Evolutionary conservation across 192 early-diverging fungal species (phyloP).

Genomic region (Oehlia diaphana): DNA sequence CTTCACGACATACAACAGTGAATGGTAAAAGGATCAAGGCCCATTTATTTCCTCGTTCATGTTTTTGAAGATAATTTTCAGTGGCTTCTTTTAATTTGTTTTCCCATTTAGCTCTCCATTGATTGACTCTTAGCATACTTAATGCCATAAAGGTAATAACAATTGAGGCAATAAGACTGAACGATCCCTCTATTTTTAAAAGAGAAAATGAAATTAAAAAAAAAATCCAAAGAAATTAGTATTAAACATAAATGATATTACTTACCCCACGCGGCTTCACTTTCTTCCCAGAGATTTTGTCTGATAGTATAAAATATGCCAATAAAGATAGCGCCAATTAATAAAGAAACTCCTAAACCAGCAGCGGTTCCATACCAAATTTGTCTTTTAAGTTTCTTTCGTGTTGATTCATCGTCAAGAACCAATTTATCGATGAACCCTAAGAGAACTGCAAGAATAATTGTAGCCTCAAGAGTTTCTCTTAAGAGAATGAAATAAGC

Average conservation of each 20-base stretch:
- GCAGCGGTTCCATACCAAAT: slow-evolving; percentile 73
- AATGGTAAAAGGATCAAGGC: slow-evolving; percentile 84
- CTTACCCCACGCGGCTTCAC: slow-evolving; percentile 16
- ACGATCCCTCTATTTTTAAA: slow-evolving; percentile 65
- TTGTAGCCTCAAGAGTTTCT: slow-evolving; percentile 82
- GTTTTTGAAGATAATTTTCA: slow-evolving; percentile 37
- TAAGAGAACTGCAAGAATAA: slow-evolving; percentile 83
- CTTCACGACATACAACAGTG: slow-evolving; percentile 84
- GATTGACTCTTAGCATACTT: slow-evolving; percentile 73
- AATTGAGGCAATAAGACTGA: slow-evolving; percentile 73
- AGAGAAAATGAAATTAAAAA: background rate
- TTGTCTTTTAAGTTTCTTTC: slow-evolving; percentile 59
- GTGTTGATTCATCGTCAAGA: slow-evolving; percentile 42
- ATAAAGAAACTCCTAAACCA: slow-evolving; percentile 66
- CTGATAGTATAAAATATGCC: slow-evolving; percentile 65
- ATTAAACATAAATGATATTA: background rate
- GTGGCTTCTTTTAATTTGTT: slow-evolving; percentile 56
- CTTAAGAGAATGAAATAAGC: slow-evolving; percentile 78
- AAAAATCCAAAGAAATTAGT: background rate
- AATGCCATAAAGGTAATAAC: slow-evolving; percentile 83
- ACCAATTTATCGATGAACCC: slow-evolving; percentile 72
- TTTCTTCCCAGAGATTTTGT: slow-evolving; percentile 40
- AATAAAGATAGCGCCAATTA: slow-evolving; percentile 76
- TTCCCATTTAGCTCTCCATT: slow-evolving; percentile 80
- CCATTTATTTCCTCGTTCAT: slow-evolving; percentile 50